phyloP scores from a whole-genome alignment of 768 basidiomycete genomes.

The Kwoniella dejecticola region DNA sequence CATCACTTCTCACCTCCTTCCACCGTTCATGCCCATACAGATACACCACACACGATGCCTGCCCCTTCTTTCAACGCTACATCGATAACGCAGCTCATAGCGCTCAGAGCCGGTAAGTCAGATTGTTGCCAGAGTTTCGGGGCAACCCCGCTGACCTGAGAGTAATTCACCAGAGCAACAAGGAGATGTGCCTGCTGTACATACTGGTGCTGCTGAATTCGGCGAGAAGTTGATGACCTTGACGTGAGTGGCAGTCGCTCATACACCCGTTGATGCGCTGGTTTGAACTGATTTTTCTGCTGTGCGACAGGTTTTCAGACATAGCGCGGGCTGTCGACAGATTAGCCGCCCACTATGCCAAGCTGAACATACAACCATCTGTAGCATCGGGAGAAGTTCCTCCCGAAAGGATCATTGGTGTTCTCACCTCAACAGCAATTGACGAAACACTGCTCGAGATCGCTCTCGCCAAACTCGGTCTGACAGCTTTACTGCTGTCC shows the following conservation, averaged over 20 bases:
- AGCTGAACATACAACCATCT: slow-evolving; percentile 43
- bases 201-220: slow-evolving; percentile 52
- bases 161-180: slow-evolving; percentile 26
- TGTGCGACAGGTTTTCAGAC: slow-evolving; percentile 32
- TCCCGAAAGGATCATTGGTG: slow-evolving; percentile 55
- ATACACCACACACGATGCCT: slow-evolving; percentile 35
- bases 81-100: slow-evolving; percentile 47
- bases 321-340: slow-evolving; percentile 39
- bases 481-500: slow-evolving; percentile 57
- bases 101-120: slow-evolving; percentile 41
- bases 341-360: slow-evolving; percentile 39
- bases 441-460: slow-evolving; percentile 59
- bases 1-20: neutral
- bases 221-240: slow-evolving; percentile 51
- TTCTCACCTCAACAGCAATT: slow-evolving; percentile 57
- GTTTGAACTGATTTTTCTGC: too few species aligned
- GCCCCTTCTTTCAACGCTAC: slow-evolving; percentile 39
- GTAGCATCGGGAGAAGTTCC: slow-evolving; percentile 45
- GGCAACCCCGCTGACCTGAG: neutral
- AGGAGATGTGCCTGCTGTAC: slow-evolving; percentile 45
- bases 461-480: slow-evolving; percentile 58
- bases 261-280: too few species aligned
- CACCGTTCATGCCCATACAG: neutral
- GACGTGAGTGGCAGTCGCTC: slow-evolving; percentile 30
- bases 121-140: neutral